Percentiles rank a stretch among this genome's conserved stretches.
Evolutionary conservation across 2,329 filamentous ascomycete species (phyloP).

Genomic region (Fusarium redolens): DNA sequence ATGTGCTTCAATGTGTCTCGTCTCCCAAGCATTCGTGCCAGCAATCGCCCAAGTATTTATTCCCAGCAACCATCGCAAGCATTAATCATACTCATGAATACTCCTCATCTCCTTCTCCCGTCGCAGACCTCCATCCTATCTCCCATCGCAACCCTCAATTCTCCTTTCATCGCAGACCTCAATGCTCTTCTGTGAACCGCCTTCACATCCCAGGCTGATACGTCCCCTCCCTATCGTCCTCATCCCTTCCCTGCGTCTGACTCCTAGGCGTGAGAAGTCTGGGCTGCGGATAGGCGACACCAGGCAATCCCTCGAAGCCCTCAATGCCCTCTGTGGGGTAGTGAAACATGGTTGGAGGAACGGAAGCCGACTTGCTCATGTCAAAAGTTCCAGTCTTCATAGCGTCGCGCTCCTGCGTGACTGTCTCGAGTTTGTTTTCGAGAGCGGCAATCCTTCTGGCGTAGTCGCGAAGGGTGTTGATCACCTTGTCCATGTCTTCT

Average conservation of each 20-base stretch:
- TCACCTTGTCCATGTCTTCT: neutral
- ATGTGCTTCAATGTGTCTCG: neutral
- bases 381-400: neutral
- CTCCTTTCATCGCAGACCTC: neutral
- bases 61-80: neutral
- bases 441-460: neutral
- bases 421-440: neutral
- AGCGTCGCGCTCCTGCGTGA: neutral
- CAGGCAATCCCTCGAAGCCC: neutral
- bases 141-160: no score
- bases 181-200: neutral
- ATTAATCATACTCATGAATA: neutral
- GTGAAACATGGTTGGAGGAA: neutral
- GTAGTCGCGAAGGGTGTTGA: neutral
- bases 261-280: constrained; percentile 13
- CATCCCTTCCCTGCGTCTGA: constrained; percentile 1
- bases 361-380: neutral
- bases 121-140: neutral
- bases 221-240: neutral
- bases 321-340: constrained; percentile 5
- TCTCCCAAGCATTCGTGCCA: neutral
- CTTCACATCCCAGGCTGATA: neutral
- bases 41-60: neutral
- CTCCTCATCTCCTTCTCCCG: neutral
- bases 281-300: neutral